Evolutionary conservation across 192 early-diverging fungal genomes (phyloP), one percentile per base, ranked within the genome.

Genomic region (Umbelopsis ramanniana): DNA sequence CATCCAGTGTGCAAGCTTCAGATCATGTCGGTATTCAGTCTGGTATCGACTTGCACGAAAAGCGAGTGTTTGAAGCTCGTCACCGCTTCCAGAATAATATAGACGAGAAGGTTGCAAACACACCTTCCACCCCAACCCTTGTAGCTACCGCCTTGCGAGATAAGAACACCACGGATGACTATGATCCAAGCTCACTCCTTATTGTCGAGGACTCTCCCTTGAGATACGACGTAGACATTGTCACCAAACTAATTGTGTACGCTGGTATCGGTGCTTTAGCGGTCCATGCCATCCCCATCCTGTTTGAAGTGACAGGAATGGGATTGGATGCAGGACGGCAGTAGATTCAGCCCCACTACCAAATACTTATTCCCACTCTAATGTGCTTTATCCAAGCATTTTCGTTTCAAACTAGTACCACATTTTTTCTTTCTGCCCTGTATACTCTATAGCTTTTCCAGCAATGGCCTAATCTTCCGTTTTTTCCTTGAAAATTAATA

Each of bases 191-290:
- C 38, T 66, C 38, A 15, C 45, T 78, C 22, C 52, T 79, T 14
- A 68, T 75, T 4, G 10, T 75, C 0, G 78, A 81, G 50, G 79
- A 81, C 21, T 72, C 76, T n/a, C 81, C 84, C 43, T 74, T 82
- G 47, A 72, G 86, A 10, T 85, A 85, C 47, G 86, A 88, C 73
- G 79, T 88, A 21, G 86, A 88, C 55, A 85, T 88, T 78, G 86
- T 85, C n/a, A 77, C 80, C 43, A 88, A 88, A 69, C 69, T 88
- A 21, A 84, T 88, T 52, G 86, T 88, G 9, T 88, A 88, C 80
- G 84, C 86, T 22, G 86, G 85, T 33, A 86, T 87, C 73, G 86
- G 86, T 21, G 80, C 76, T 15, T 45, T 85, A 21, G 86, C 84
- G 22, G 81, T 80, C 12, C 81, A 84, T 71, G 71, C 80, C 0